Evolutionary conservation across 2,329 filamentous ascomycete species (phyloP), one percentile per base, ranked within the genome.

Genomic region (Mariannaea sp.): DNA sequence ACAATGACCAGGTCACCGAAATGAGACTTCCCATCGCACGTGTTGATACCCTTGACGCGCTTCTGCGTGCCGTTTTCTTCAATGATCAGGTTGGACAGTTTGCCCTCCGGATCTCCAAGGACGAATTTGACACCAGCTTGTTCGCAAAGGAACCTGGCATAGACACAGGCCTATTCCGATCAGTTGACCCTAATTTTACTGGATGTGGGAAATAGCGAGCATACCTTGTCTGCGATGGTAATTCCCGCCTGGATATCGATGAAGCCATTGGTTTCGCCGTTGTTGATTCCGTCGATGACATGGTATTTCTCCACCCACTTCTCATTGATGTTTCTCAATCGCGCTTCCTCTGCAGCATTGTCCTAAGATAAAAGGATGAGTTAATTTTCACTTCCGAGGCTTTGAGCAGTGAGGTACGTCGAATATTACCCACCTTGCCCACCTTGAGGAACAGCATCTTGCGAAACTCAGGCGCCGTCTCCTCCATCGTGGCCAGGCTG

Each of bases 201-300:
- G 13, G 13, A 4, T 32, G 29, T 32, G 7, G 5, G 5, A n/a
- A 12, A 32, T 12, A 12, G 13, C 29, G 13, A 12, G 13, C 29
- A 6, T n/a, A 48, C 45, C 16, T 67, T 68, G 48, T 67, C 64
- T 20, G 66, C 64, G 14, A 68, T 56, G 9, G 57, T 67, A 32
- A 68, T 55, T 27, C 65, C 65, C 8, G 47, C 62, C 10, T 62
- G 45, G 13, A 61, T 62, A 40, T 49, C 46, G 16, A 49, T 33
- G 38, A 49, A 49, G 2, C 46, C 46, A 27, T 49, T 41, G n/a
- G 46, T 49, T 24, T 49, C 26, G n/a, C 46, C 46, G 20, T n/a
- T n/a, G 14, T 49, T 42, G 36, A 49, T 41, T 24, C 19, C 42
- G 20, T 49, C 46, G 16, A 49, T 22, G 2, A 42, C 26, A 29